Conservation (phyloP, 306 rosid genomes). For the Quercus robur region DNA sequence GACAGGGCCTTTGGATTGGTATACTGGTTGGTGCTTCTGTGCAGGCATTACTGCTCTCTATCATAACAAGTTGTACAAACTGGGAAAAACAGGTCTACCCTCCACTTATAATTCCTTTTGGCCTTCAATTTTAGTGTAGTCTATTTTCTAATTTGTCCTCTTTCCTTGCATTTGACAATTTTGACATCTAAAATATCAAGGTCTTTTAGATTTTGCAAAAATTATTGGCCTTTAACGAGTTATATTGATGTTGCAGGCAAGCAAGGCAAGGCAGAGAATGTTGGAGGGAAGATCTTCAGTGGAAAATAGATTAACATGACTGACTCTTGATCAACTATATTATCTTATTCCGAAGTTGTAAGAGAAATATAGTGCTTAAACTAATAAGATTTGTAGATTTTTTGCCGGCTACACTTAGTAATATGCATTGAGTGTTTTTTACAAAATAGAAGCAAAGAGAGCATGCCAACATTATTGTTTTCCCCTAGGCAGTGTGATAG, state of each 20-base stretch:
- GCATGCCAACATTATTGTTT: too few relatives aligned
- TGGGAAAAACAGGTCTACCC: slow-evolving; percentile 59
- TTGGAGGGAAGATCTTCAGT: slow-evolving; percentile 28
- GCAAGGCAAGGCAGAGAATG: slow-evolving; percentile 47
- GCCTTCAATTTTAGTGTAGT: neutral
- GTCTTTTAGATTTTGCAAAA: neutral
- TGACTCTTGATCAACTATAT: neutral
- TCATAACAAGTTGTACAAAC: slow-evolving; percentile 44
- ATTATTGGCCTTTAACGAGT: neutral
- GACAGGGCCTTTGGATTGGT: slow-evolving; percentile 78
- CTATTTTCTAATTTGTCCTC: neutral
- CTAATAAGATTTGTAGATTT: neutral
- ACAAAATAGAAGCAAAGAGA: too few relatives aligned
- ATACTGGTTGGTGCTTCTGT: slow-evolving; percentile 50
- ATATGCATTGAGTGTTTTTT: too few relatives aligned
- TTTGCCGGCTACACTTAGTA: neutral
- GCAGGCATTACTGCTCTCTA: slow-evolving; percentile 39
- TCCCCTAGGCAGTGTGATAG: too few relatives aligned
- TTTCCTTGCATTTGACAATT: neutral
- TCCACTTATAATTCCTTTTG: neutral
- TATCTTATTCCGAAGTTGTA: neutral
- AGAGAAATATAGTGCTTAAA: neutral
- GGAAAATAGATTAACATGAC: slow-evolving; percentile 25
- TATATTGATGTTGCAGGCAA: slow-evolving; percentile 47
- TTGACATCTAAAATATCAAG: neutral